These are phyloP conservation scores for Ogataea kodamae DNA, from an alignment of 805 yeast species.

Conservation along the genomic window DNA sequence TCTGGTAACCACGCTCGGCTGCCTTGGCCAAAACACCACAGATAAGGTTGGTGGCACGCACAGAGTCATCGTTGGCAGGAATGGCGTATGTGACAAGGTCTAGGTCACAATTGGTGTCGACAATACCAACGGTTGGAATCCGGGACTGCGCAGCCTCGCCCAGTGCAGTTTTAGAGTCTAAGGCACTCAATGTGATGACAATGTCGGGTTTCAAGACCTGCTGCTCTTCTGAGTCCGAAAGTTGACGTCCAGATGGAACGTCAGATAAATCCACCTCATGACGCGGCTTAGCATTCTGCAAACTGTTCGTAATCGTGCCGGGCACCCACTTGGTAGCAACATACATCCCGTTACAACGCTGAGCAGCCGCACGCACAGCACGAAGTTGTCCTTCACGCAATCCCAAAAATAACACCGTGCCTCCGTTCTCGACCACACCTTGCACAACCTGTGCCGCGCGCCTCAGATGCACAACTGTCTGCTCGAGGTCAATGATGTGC, in stretches of 20 bases:
- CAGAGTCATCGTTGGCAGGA: slow-evolving; percentile 93
- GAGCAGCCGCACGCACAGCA: slow-evolving; percentile 76
- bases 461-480: slow-evolving; percentile 70
- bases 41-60: slow-evolving; percentile 74
- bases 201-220: slow-evolving; percentile 81
- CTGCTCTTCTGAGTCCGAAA: slow-evolving; percentile 46
- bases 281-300: slow-evolving; percentile 54
- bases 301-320: slow-evolving; percentile 86
- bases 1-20: slow-evolving; percentile 71
- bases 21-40: slow-evolving; percentile 82
- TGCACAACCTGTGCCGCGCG: slow-evolving; percentile 83
- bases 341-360: slow-evolving; percentile 72
- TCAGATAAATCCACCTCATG: slow-evolving; percentile 77
- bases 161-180: slow-evolving; percentile 76
- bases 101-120: slow-evolving; percentile 94
- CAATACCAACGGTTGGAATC: slow-evolving; percentile 89
- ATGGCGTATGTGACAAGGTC: slow-evolving; percentile 87
- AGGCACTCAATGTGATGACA: slow-evolving; percentile 81
- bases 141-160: slow-evolving; percentile 77
- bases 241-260: slow-evolving; percentile 55
- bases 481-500: slow-evolving; percentile 85
- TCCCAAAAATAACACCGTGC: slow-evolving; percentile 76
- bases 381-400: slow-evolving; percentile 74
- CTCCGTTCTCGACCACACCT: slow-evolving; percentile 81
- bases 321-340: slow-evolving; percentile 89